phyloP scores from a whole-genome alignment of 2,329 filamentous ascomycete species.

The Verticillium isaacii region DNA sequence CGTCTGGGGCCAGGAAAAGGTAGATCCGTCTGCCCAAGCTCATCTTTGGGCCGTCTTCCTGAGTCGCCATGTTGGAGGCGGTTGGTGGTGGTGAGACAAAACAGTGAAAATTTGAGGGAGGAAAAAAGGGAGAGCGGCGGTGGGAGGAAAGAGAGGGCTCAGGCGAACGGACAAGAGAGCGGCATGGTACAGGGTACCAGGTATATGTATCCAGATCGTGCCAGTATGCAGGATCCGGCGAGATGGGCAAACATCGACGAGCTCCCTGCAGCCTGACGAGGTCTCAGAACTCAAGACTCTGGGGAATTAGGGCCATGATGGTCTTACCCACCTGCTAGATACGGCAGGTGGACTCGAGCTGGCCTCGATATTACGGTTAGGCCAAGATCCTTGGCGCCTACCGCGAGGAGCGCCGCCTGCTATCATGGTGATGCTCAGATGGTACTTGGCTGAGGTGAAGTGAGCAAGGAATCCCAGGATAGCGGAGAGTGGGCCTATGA shows the following conservation, averaged over 20 bases:
- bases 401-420: not conserved
- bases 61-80: not conserved
- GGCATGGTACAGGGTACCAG: not conserved
- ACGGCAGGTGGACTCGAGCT: not conserved
- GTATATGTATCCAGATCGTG: not conserved
- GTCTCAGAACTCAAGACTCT: not conserved
- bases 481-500: not conserved
- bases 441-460: not conserved
- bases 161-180: not conserved
- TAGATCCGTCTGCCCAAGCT: slow-evolving; percentile 8
- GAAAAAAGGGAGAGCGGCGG: not conserved
- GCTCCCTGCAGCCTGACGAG: not conserved
- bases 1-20: slow-evolving; percentile 15
- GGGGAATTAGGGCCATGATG: not conserved
- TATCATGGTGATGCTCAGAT: not conserved
- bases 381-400: not conserved
- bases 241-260: not conserved
- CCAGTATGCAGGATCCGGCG: not conserved
- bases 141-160: not conserved
- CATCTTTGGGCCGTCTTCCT: not conserved
- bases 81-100: not conserved
- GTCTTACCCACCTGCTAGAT: not conserved
- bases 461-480: not conserved
- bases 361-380: not conserved
- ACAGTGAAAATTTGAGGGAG: not conserved